Conservation (phyloP, 495 filamentous ascomycete genomes). For the Aspergillus steynii region DNA sequence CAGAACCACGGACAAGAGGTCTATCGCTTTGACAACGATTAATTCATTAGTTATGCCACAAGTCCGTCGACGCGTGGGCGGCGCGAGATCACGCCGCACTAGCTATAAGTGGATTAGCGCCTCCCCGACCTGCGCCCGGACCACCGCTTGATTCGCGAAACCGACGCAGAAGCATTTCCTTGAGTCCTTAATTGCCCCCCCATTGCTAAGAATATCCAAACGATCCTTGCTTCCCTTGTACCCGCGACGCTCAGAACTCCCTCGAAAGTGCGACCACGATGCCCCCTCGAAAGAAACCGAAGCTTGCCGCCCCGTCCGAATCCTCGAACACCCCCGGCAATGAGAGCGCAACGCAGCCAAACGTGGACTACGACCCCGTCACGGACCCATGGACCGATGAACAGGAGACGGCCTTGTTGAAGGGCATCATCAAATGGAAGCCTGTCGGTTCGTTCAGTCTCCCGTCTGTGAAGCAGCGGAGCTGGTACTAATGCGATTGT, state of each 20-base stretch:
- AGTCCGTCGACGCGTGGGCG: conserved; percentile 21
- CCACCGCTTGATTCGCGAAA: conserved; percentile 31
- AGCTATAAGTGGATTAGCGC: conserved; percentile 16
- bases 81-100: conserved; percentile 25
- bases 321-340: conserved; percentile 37
- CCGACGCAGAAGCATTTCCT: conserved; percentile 13
- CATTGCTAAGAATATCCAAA: not conserved
- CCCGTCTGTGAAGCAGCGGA: not conserved
- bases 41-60: too few relatives aligned
- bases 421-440: conserved; percentile 88
- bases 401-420: conserved; percentile 88
- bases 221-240: not conserved
- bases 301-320: conserved; percentile 44
- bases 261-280: conserved; percentile 40
- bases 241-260: not conserved
- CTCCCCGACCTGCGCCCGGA: conserved; percentile 27
- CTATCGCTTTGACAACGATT: conserved; percentile 11
- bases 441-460: conserved; percentile 69
- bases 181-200: not conserved
- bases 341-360: conserved; percentile 33
- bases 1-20: not conserved
- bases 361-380: conserved; percentile 45
- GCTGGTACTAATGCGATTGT: conserved; percentile 8
- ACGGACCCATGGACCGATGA: conserved; percentile 92
- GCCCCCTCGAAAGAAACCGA: conserved; percentile 71